Percentiles rank a stretch among this genome's conserved stretches.
These are phyloP conservation scores for Xylaria hypoxylon DNA, from an alignment of 2,329 filamentous ascomycete genomes.

Conservation along the genomic window DNA sequence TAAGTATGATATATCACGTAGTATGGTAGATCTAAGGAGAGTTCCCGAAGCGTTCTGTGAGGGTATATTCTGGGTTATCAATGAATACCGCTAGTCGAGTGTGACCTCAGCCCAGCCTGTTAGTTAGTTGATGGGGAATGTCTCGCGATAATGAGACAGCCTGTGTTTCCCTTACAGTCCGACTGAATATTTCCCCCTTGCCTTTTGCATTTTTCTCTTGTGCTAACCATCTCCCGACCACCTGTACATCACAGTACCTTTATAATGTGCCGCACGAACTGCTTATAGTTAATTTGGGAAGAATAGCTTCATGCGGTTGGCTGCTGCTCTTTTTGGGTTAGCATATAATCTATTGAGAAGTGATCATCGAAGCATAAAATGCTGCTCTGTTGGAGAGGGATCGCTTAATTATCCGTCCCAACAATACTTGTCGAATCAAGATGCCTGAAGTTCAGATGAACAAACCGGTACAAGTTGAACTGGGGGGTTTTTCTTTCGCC, in stretches of 20 bases:
- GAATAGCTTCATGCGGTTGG: conserved; percentile 20
- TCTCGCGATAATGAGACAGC: conserved; percentile 8
- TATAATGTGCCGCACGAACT: too few relatives aligned
- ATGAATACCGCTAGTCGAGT: not conserved
- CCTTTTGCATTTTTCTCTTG: not conserved
- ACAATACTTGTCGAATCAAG: not conserved
- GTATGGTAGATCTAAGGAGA: not conserved
- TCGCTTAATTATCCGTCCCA: not conserved
- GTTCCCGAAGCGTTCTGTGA: too few relatives aligned
- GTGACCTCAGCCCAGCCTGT: conserved; percentile 3
- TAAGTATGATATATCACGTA: not conserved
- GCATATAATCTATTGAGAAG: conserved; percentile 22
- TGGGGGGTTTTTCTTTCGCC: not conserved
- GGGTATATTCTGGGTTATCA: too few relatives aligned
- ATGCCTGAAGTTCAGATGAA: not conserved
- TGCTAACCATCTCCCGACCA: not conserved
- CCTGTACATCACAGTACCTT: not conserved
- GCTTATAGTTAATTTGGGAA: conserved; percentile 1
- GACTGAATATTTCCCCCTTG: not conserved
- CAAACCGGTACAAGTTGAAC: not conserved
- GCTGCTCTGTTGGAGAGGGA: not conserved
- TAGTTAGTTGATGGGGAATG: conserved; percentile 5
- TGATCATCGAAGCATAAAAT: conserved; percentile 28
- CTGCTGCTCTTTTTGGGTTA: conserved; percentile 18
- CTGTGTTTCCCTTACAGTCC: not conserved